Evolutionary conservation across 768 basidiomycete species (phyloP).

Genomic region (Filobasidium floriforme): DNA sequence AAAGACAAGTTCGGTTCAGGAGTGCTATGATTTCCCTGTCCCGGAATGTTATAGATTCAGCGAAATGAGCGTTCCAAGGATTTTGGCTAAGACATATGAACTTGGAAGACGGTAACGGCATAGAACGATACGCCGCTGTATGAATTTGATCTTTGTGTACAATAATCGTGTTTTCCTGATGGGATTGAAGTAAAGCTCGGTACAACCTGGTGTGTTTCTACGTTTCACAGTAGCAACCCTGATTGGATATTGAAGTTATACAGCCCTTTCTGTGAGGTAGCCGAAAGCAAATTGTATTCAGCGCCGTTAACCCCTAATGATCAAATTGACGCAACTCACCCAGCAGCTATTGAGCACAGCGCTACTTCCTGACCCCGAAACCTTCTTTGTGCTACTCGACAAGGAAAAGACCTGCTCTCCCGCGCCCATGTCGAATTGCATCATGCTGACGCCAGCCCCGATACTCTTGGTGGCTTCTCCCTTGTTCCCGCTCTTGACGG

Average conservation of each 20-base stretch:
- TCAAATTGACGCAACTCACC: slow-evolving; percentile 23
- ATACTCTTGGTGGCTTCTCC: slow-evolving; percentile 27
- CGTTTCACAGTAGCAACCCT: slow-evolving; percentile 14
- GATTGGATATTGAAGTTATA: slow-evolving; percentile 44
- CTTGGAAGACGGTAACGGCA: no score
- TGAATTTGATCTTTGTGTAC: no score
- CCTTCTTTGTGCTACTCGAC: slow-evolving; percentile 24
- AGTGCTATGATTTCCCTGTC: no score
- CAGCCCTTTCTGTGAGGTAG: slow-evolving; percentile 30
- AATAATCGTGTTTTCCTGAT: no score
- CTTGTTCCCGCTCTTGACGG: slow-evolving; percentile 38
- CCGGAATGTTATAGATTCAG: no score
- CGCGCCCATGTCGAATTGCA: slow-evolving; percentile 37
- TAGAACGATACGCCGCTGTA: no score
- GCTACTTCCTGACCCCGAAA: slow-evolving; percentile 24
- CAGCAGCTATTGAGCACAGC: slow-evolving; percentile 31
- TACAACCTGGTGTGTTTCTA: no score
- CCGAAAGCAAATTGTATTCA: not conserved
- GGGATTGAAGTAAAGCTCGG: no score
- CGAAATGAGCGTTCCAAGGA: no score
- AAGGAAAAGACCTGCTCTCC: slow-evolving; percentile 39
- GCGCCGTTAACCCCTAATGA: not conserved
- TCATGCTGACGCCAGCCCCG: slow-evolving; percentile 33
- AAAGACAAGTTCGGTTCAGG: no score
- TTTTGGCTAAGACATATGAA: no score